Conservation (phyloP, 2,329 filamentous ascomycete genomes). For the Fusarium luffae region DNA sequence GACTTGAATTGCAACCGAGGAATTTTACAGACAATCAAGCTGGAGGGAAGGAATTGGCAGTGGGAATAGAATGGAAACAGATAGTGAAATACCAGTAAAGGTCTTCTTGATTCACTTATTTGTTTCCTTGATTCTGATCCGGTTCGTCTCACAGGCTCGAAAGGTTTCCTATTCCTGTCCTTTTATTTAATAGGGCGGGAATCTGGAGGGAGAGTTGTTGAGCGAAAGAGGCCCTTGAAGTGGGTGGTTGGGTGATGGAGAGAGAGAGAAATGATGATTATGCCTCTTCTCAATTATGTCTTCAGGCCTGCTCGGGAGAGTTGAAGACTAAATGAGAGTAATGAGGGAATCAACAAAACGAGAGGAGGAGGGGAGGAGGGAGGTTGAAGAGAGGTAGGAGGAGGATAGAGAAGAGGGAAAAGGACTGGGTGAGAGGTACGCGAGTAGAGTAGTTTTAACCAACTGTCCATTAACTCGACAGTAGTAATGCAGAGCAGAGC, state of each 20-base stretch:
- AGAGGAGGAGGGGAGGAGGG: constrained; percentile 55
- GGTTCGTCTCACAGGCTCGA: constrained; percentile 44
- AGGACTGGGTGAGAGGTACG: constrained; percentile 64
- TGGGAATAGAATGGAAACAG: constrained; percentile 36
- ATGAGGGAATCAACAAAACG: constrained; percentile 63
- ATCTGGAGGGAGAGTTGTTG: constrained; percentile 19
- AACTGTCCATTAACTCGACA: constrained; percentile 18
- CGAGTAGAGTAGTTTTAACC: constrained; percentile 54
- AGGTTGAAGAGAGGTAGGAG: constrained; percentile 61
- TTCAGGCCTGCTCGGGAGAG: constrained; percentile 58
- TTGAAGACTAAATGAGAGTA: constrained; percentile 57
- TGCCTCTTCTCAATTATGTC: constrained; percentile 50
- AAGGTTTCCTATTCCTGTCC: constrained; percentile 38
- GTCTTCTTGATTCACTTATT: constrained; percentile 51
- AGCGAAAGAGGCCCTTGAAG: constrained; percentile 13
- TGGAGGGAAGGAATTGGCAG: constrained; percentile 34
- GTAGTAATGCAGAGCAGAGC: constrained; percentile 24
- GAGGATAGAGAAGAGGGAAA: constrained; percentile 65
- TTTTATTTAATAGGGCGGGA: constrained; percentile 44
- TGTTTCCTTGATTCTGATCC: constrained; percentile 40
- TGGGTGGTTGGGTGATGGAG: constrained; percentile 29
- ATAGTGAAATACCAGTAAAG: constrained; percentile 56
- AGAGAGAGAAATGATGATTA: constrained; percentile 34
- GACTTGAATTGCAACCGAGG: constrained; percentile 50
- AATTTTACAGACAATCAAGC: constrained; percentile 50